A percentile compares a stretch with the other conserved stretches of the same genome.
Evolutionary conservation across 2,329 filamentous ascomycete genomes (phyloP).

Genomic region (Botrytis deweyae): DNA sequence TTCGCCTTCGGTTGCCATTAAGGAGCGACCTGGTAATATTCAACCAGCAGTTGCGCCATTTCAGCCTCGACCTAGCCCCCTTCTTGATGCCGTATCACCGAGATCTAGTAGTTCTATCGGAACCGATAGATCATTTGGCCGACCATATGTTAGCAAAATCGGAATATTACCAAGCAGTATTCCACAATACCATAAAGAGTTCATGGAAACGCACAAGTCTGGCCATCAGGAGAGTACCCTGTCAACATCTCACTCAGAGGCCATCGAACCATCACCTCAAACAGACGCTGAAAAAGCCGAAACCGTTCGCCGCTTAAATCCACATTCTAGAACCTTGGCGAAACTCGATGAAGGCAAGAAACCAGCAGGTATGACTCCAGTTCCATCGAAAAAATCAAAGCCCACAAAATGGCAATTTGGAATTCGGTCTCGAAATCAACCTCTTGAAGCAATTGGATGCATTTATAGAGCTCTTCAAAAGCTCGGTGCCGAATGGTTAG

Average conservation of each 20-base stretch:
- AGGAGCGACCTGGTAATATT: slow-evolving; percentile 19
- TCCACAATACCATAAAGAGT: slow-evolving; percentile 85
- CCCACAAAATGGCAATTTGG: slow-evolving; percentile 97
- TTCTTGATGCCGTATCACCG: slow-evolving; percentile 37
- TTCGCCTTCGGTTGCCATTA: slow-evolving; percentile 7
- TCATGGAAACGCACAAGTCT: slow-evolving; percentile 70
- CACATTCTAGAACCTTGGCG: slow-evolving; percentile 72
- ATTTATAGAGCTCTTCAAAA: slow-evolving; percentile 90
- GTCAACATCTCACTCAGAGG: slow-evolving; percentile 43
- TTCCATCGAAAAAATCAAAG: slow-evolving; percentile 69
- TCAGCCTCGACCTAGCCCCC: slow-evolving; percentile 30
- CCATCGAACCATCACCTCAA: slow-evolving; percentile 43
- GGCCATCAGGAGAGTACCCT: slow-evolving; percentile 46
- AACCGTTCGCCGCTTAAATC: slow-evolving; percentile 76
- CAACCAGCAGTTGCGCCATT: slow-evolving; percentile 12
- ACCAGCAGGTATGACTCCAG: slow-evolving; percentile 62
- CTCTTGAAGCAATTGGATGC: slow-evolving; percentile 89
- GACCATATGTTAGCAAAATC: slow-evolving; percentile 68
- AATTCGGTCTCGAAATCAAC: slow-evolving; percentile 89
- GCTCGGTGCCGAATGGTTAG: slow-evolving; percentile 85
- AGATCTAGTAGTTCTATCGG: slow-evolving; percentile 38
- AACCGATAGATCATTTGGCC: slow-evolving; percentile 35
- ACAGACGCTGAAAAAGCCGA: slow-evolving; percentile 78
- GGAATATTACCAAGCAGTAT: slow-evolving; percentile 89
- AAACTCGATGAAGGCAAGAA: slow-evolving; percentile 64